These are phyloP conservation scores for Xylaria sp. DNA, from an alignment of 495 filamentous ascomycete genomes.

Conservation along the genomic window DNA sequence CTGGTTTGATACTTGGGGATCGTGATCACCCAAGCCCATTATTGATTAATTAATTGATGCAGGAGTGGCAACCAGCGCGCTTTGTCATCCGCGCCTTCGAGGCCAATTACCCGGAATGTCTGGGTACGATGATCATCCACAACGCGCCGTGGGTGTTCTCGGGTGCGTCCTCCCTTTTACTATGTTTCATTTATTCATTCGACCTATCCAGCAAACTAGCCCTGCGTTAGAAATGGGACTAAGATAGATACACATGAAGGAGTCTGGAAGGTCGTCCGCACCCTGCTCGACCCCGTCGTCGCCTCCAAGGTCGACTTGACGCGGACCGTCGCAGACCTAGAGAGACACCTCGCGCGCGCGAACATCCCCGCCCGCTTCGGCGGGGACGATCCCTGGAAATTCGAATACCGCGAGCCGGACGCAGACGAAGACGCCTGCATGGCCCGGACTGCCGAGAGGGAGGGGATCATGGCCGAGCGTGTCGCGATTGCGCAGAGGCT, in stretches of 20 bases:
- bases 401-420: slow-evolving; percentile 1
- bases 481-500: background rate
- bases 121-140: slow-evolving; percentile 21
- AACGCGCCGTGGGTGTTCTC: slow-evolving; percentile 28
- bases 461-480: slow-evolving; percentile 1
- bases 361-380: slow-evolving; percentile 13
- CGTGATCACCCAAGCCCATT: too few relatives aligned
- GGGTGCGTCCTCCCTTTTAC: background rate
- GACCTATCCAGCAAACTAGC: background rate
- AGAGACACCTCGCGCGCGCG: slow-evolving; percentile 6
- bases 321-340: background rate
- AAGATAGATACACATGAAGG: slow-evolving; percentile 2
- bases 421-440: background rate
- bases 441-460: background rate
- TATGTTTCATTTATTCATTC: background rate
- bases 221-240: background rate
- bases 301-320: slow-evolving; percentile 14
- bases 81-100: slow-evolving; percentile 26
- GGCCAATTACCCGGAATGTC: slow-evolving; percentile 26
- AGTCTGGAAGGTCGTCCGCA: slow-evolving; percentile 24
- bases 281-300: slow-evolving; percentile 23
- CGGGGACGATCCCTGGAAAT: slow-evolving; percentile 11
- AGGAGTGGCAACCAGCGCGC: slow-evolving; percentile 20
- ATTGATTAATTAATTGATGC: background rate
- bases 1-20: too few relatives aligned